Evolutionary conservation across 495 filamentous ascomycete genomes (phyloP), one percentile per base, ranked within the genome.

Genomic region (Annulohypoxylon bovei): DNA sequence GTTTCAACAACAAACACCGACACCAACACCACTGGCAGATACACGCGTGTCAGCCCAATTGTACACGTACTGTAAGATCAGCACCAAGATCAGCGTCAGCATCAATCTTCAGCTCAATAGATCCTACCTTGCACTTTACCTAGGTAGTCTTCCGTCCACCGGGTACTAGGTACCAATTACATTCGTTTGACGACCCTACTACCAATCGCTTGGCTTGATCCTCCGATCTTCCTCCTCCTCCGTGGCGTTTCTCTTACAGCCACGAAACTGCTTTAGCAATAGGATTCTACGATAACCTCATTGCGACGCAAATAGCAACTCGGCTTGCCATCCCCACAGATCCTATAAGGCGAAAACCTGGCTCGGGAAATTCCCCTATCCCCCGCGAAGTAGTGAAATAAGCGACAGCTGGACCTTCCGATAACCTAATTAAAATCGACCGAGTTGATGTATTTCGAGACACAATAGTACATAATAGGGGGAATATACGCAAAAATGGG

Each of bases 151-250:
- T 39, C 20, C 18, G 32, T 56, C 61, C 58, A 53, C 46, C 61
- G 69, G 85, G 85, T 85, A 86, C 83, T 88, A 78, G 39, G 78
- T 89, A 80, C 87, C 85, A 71, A 80, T 87, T 88, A 77, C 88
- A 78, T 79, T 90, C 88, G 84, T 89, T 89, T 78, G 52, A 44
- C n/a, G 18, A 50, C 67, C 28, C 57, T 28, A n/a, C 7, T 50
- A 33, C 67, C 55, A 49, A 56, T 27, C 32, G 32, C 40, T 39
- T 35, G 32, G 33, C 32, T 44, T 23, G 25, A 56, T 64, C 74
- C 56, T 72, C 52, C 37, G 25, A 62, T 25, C 52, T 20, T 59
- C 20, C 40, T 39, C 20, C 40, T 39, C 28, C 32, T 39, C 20
- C 20, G 65, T 66, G 55, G 37, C 62, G 54, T 44, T 61, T 58